Evolutionary conservation across 257 asterid genomes (phyloP).

Genomic region (Dorcoceras hygrometricum): DNA sequence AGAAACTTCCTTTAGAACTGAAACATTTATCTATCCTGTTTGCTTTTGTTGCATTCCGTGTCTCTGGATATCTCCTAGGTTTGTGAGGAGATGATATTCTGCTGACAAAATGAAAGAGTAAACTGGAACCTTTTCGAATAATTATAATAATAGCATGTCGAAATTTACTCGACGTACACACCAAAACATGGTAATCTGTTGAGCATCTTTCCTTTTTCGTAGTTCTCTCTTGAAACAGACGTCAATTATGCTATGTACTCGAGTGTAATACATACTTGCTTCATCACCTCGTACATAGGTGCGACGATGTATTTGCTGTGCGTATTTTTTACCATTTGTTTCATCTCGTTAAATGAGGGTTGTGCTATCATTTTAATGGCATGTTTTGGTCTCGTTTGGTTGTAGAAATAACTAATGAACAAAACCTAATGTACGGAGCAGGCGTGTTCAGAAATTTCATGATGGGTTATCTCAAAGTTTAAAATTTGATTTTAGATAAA

Average conservation of each 20-base stretch:
- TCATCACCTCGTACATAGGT: background rate
- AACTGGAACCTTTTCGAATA: conserved; percentile 18
- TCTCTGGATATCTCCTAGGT: conserved; percentile 30
- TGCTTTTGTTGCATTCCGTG: conserved; percentile 15
- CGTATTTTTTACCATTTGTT: background rate
- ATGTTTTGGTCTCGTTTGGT: too few relatives aligned
- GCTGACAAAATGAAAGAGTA: conserved; percentile 35
- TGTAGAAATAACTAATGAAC: background rate
- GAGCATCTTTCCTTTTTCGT: conserved; percentile 24
- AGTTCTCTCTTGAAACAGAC: conserved; percentile 22
- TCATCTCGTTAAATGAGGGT: background rate
- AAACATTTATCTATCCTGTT: conserved; percentile 5
- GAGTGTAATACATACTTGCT: conserved; percentile 11
- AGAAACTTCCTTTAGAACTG: conserved; percentile 64
- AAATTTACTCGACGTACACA: conserved; percentile 22
- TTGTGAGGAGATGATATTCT: conserved; percentile 27
- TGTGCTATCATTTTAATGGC: background rate
- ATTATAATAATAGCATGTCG: conserved; percentile 34
- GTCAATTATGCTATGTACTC: conserved; percentile 15
- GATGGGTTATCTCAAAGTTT: too few relatives aligned
- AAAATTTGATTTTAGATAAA: too few relatives aligned
- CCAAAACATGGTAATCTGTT: conserved; percentile 16
- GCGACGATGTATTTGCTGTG: background rate
- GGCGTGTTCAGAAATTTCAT: too few relatives aligned
- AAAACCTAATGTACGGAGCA: background rate